Evolutionary conservation across 106 monocot species (phyloP).

Genomic region (Chionographis japonica): DNA sequence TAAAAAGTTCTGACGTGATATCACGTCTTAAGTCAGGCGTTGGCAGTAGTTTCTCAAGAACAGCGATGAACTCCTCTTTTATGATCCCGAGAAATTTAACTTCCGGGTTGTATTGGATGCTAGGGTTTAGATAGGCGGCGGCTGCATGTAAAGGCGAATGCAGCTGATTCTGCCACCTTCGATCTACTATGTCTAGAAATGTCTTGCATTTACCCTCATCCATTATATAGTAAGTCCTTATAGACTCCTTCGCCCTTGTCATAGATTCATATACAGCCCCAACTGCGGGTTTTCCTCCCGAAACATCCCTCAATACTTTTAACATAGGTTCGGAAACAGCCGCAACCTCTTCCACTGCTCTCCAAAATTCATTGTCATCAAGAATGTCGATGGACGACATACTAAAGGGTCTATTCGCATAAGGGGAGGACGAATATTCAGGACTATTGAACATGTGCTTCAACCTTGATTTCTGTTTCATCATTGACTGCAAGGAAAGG

Average conservation of each 20-base stretch:
- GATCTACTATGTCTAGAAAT: constrained; percentile 82
- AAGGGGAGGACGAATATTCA: constrained; percentile 73
- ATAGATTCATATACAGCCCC: constrained; percentile 87
- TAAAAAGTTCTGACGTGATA: constrained; percentile 66
- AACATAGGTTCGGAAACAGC: constrained; percentile 78
- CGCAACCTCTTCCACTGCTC: constrained; percentile 77
- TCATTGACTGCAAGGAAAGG: constrained; percentile 68
- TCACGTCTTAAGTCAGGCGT: constrained; percentile 63
- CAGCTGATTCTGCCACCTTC: constrained; percentile 73
- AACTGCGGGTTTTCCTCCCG: constrained; percentile 72
- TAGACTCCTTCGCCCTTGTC: constrained; percentile 85
- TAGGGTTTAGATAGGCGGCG: constrained; percentile 84
- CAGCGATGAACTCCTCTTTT: constrained; percentile 70
- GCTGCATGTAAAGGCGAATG: constrained; percentile 92
- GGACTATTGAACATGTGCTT: constrained; percentile 89
- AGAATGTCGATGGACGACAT: constrained; percentile 57
- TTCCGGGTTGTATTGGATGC: constrained; percentile 92
- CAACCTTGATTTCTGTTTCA: constrained; percentile 67
- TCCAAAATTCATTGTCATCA: constrained; percentile 84
- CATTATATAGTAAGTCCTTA: constrained; percentile 96
- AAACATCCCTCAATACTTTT: constrained; percentile 87
- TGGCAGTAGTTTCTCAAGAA: constrained; percentile 78
- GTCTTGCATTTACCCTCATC: constrained; percentile 87
- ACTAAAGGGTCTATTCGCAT: constrained; percentile 60
- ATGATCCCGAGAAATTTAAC: constrained; percentile 75